A percentile compares a stretch with the other conserved stretches of the same genome.
These are phyloP conservation scores for Globisporangium spinosum DNA, from an alignment of 352 stramenopile genomes.

Conservation along the genomic window DNA sequence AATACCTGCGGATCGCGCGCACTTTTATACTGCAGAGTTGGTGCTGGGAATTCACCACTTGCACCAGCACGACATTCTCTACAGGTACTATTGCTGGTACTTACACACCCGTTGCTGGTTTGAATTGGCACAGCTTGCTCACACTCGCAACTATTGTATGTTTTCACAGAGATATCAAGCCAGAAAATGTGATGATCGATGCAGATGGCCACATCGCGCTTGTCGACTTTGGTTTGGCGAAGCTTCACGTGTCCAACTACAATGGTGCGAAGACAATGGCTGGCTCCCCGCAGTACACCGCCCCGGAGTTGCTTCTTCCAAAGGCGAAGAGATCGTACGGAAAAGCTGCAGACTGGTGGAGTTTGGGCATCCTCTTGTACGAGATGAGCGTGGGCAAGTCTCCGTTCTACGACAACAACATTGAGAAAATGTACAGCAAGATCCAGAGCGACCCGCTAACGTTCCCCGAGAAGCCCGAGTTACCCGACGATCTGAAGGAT, in stretches of 20 bases:
- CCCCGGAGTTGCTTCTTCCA: constrained; percentile 75
- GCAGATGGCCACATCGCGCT: constrained; percentile 93
- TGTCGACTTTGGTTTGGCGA: constrained; percentile 94
- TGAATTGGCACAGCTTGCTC: neutral
- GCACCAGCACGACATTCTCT: constrained; percentile 94
- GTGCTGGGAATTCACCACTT: constrained; percentile 91
- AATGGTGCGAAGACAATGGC: constrained; percentile 88
- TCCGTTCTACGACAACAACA: constrained; percentile 92
- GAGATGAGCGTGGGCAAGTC: constrained; percentile 93
- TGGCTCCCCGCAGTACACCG: constrained; percentile 85
- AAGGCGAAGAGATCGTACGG: constrained; percentile 87
- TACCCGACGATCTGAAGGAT: constrained; percentile 72
- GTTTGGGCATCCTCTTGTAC: constrained; percentile 89
- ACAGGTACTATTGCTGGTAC: constrained; percentile 41
- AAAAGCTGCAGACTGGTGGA: constrained; percentile 89
- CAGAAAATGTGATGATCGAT: constrained; percentile 96
- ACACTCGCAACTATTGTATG: neutral
- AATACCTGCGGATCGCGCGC: constrained; percentile 76
- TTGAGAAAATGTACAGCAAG: constrained; percentile 93
- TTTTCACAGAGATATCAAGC: constrained; percentile 91
- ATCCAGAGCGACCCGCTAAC: constrained; percentile 85
- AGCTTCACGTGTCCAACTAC: constrained; percentile 90
- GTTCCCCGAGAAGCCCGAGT: constrained; percentile 73
- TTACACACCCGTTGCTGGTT: no score
- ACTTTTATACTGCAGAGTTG: constrained; percentile 93